Evolutionary conservation across 2,329 filamentous ascomycete species (phyloP), one percentile per base, ranked within the genome.

Genomic region (Rugonectria rugulosa): DNA sequence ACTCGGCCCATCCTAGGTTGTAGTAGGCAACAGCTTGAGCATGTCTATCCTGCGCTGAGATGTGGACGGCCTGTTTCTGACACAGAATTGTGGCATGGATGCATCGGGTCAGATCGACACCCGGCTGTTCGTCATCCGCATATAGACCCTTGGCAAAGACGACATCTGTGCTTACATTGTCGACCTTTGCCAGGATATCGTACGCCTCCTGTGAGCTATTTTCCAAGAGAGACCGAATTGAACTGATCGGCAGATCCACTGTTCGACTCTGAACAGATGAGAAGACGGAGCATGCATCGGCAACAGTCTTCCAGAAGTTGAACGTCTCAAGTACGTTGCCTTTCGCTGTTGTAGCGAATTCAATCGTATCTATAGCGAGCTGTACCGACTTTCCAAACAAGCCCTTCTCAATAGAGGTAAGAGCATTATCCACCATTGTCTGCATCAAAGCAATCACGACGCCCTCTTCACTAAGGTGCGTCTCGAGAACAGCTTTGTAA

Each of bases 21-120:
- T 97, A 99, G 82, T 94, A 95, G 0, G 93, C 91, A n/a, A 98
- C 91, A 2, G 95, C 91, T 73, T 96, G 93, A 4, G 94, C 93
- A 71, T 97, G 91, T 7, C 85, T 72, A 68, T 99, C 93, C 55
- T 87, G 79, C 1, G 86, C 78, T 14, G 88, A 89, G 32, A 87
- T 83, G 63, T 89, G 78, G 12, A 98, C 87, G 7, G 92, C 92
- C 60, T 91, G 85, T 72, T 98, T 99, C 72, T 96, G 91, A 6
- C 91, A 90, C 15, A 98, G 77, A 23, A 98, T 90, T 0, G 89
- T 85, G 12, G 89, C 86, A 57, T 90, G 83, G 1, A 96, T 73
- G 58, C 83, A 87, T 58, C 81, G 77, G 2, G 80, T 82, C 26
- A 90, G 69, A 51, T 83, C 79, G 1, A 80, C 73, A 0, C 77